Base-by-base conservation (phyloP, 352 stramenopile species). In the Blastocystis sp. region DNA sequence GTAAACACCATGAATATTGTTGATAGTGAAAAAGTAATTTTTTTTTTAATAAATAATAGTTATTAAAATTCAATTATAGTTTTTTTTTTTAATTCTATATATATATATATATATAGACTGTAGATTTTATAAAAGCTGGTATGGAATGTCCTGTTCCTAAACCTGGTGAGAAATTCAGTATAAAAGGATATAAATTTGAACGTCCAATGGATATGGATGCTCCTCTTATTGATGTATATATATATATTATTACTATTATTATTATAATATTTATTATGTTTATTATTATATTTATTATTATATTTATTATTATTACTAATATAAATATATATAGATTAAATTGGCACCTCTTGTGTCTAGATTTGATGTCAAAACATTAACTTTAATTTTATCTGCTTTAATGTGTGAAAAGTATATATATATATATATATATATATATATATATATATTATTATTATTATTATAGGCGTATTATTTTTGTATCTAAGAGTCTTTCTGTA, bases 361-460 rank as follows among this genome's bases (percentile, higher is more conserved):
- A 32, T 62, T 62, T 31, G 52, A 62, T 27, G 52, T 62, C 13
- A 62, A 62, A 42, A 62, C 39, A 24, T 6, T 62, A 1, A 62
- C 54, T 11, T 30, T 48, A 5, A 23, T 62, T 5, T 31, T 62
- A 5, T 40, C 28, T 27, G 32, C 52, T 6, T 34, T 62, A 13
- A 62, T 62, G 52, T 62, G 52, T 34, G 52, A 62, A 42, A 62
- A 62, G 35, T n/a, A n/a, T n/a, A n/a, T n/a, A n/a, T n/a, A n/a
- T n/a, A n/a, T n/a, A n/a, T n/a, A n/a, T n/a, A n/a, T n/a, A n/a
- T n/a, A n/a, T n/a, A n/a, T n/a, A n/a, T n/a, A n/a, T n/a, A n/a
- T n/a, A n/a, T n/a, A n/a, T n/a, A n/a, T n/a, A n/a, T n/a, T n/a
- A n/a, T n/a, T n/a, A n/a, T n/a, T n/a, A n/a, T n/a, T n/a, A n/a